A percentile compares a stretch with the other conserved stretches of the same genome.
phyloP scores from a whole-genome alignment of 1,284 basidiomycete genomes.

The Tylopilus sp. region DNA sequence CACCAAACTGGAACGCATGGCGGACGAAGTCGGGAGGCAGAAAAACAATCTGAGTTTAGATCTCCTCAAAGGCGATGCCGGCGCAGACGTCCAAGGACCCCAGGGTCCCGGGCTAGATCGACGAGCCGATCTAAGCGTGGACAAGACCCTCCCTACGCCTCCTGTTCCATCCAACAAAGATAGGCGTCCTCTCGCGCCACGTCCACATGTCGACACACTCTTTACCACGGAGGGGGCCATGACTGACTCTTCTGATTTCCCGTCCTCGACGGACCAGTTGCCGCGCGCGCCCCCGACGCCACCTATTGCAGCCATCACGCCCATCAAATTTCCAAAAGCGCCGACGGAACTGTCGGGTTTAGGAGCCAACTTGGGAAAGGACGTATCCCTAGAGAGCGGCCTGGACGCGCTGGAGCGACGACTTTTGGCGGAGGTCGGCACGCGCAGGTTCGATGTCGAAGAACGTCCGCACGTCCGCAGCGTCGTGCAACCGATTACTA shows the following conservation, averaged over 20 bases:
- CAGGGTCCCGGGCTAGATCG: slow-evolving; percentile 11
- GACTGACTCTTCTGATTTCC: slow-evolving; percentile 5
- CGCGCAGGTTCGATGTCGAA: slow-evolving; percentile 46
- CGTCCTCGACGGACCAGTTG: slow-evolving; percentile 15
- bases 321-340: slow-evolving; percentile 37
- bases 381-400: slow-evolving; percentile 41
- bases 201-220: slow-evolving; percentile 28
- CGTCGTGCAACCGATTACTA: slow-evolving; percentile 46
- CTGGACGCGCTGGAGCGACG: slow-evolving; percentile 64
- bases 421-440: slow-evolving; percentile 66
- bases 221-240: slow-evolving; percentile 18
- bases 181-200: slow-evolving; percentile 19
- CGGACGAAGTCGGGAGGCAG: slow-evolving; percentile 49
- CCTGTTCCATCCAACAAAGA: slow-evolving; percentile 49
- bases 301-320: slow-evolving; percentile 49
- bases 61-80: slow-evolving; percentile 35
- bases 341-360: slow-evolving; percentile 26
- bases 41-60: slow-evolving; percentile 43
- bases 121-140: slow-evolving; percentile 18
- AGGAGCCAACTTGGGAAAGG: slow-evolving; percentile 20
- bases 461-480: slow-evolving; percentile 48
- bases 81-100: slow-evolving; percentile 11
- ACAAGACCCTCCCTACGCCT: slow-evolving; percentile 62
- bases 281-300: slow-evolving; percentile 48
- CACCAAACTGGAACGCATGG: slow-evolving; percentile 65